Base-by-base conservation (phyloP, 2,329 filamentous ascomycete genomes). In the Malbranchea cinnamomea region DNA sequence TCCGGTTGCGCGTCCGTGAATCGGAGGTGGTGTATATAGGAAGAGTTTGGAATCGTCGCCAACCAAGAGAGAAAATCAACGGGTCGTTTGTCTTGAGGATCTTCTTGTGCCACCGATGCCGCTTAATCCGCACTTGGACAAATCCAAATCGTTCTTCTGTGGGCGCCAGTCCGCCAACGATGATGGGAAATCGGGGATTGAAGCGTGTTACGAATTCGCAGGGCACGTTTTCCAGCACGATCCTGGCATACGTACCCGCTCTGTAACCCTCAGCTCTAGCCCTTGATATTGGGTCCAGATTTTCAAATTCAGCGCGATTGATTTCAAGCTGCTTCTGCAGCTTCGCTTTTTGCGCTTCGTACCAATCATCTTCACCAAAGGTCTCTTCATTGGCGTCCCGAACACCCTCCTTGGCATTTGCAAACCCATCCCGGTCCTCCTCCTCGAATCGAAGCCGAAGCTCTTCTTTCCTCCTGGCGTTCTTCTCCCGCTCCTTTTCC, bases 311-410 rank as follows among this genome's bases (percentile, higher is more conserved):
- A 35, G 82, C 73, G 48, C 84, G 83, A 60, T 98, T 98, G 70
- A 98, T 94, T 47, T 91, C 81, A 39, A 89, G 69, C 54, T 98
- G 89, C 58, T 93, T 94, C 57, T 94, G 81, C 35, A 98, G 75
- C 52, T 79, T 69, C 18, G 89, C 82, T 60, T 98, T 98, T 51
- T 98, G 89, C 16, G 80, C 73, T 49, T 95, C 89, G 51, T 98
- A 98, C 91, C 91, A 98, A 33, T 98, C 82, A 50, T 98, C 89
- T 55, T 98, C 89, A 30, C 85, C 89, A 46, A 92, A 95, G 48
- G 91, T 78, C 35, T 72, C 63, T 31, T 87, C 73, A 4, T 73
- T 63, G 3, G 67, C 67, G 20, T 78, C 69, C 7, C 78, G 78
- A 29, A 76, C 72, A 16, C 80, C 75, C 49, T 91, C 91, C 55